A percentile compares a stretch with the other conserved stretches of the same genome.
phyloP scores from a whole-genome alignment of 257 asterid species.

The Misopates orontium region DNA sequence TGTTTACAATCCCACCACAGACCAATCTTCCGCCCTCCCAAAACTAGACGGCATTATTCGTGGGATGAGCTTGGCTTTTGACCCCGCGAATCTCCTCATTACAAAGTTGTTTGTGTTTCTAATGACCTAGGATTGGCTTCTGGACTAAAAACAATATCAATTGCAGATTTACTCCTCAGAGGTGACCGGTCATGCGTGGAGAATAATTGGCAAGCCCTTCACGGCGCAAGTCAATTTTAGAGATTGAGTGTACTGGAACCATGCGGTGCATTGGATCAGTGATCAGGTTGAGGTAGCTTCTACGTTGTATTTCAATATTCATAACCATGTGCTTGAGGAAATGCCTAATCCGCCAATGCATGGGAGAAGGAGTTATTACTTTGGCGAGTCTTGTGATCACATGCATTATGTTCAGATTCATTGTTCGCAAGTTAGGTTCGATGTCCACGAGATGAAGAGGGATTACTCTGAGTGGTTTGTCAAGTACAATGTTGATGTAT shows the following conservation, averaged over 20 bases:
- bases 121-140: too few species aligned
- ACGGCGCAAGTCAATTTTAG: not conserved
- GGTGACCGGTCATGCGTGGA: not conserved
- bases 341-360: not conserved
- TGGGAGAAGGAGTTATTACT: not conserved
- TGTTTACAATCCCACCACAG: slow-evolving; percentile 2
- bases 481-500: too few species aligned
- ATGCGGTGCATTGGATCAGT: not conserved
- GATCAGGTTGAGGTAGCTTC: too few species aligned
- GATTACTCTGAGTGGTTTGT: too few species aligned
- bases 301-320: not conserved
- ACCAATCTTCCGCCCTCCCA: not conserved
- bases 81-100: not conserved
- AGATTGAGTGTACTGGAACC: not conserved
- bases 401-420: not conserved
- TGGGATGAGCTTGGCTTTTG: not conserved
- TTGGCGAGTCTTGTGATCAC: slow-evolving; percentile 5
- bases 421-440: too few species aligned
- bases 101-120: not conserved
- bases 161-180: not conserved
- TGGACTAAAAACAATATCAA: too few species aligned
- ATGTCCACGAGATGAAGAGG: too few species aligned
- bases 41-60: not conserved
- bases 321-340: not conserved
- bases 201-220: not conserved